Conservation (phyloP, 2,329 filamentous ascomycete genomes). For the Dactylellina cionopaga region DNA sequence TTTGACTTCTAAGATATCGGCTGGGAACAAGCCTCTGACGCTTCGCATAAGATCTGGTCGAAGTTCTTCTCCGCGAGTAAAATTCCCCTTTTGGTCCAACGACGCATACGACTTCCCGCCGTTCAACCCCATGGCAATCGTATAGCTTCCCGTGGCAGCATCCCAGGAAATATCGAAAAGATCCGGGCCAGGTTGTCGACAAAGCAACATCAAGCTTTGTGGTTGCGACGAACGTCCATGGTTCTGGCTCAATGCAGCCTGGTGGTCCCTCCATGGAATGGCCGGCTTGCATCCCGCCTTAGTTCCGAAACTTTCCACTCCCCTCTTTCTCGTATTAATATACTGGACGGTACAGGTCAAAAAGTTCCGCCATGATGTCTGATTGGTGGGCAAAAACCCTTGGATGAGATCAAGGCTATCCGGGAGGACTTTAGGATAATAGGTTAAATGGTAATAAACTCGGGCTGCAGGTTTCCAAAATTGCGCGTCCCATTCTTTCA, state of each 20-base stretch:
- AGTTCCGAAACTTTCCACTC: slow-evolving; percentile 55
- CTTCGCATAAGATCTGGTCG: slow-evolving; percentile 49
- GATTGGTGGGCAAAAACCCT: slow-evolving; percentile 52
- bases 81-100: slow-evolving; percentile 54
- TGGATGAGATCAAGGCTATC: slow-evolving; percentile 55
- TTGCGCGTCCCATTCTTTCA: slow-evolving; percentile 53
- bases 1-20: slow-evolving; percentile 55
- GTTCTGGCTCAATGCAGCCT: neutral
- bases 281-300: slow-evolving; percentile 51
- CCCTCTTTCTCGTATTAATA: slow-evolving; percentile 51
- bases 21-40: slow-evolving; percentile 53
- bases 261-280: slow-evolving; percentile 53
- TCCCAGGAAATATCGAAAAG: slow-evolving; percentile 52
- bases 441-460: slow-evolving; percentile 53
- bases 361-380: slow-evolving; percentile 57
- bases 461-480: slow-evolving; percentile 56
- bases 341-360: slow-evolving; percentile 55
- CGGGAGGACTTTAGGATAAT: slow-evolving; percentile 51
- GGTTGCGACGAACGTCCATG: slow-evolving; percentile 9
- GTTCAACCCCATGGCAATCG: slow-evolving; percentile 52
- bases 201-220: slow-evolving; percentile 53
- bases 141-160: slow-evolving; percentile 43
- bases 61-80: slow-evolving; percentile 51
- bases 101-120: slow-evolving; percentile 50
- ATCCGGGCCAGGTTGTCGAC: slow-evolving; percentile 55